Base-by-base conservation (phyloP, 129 eudicot genomes). In the Pittosporum tobira region DNA sequence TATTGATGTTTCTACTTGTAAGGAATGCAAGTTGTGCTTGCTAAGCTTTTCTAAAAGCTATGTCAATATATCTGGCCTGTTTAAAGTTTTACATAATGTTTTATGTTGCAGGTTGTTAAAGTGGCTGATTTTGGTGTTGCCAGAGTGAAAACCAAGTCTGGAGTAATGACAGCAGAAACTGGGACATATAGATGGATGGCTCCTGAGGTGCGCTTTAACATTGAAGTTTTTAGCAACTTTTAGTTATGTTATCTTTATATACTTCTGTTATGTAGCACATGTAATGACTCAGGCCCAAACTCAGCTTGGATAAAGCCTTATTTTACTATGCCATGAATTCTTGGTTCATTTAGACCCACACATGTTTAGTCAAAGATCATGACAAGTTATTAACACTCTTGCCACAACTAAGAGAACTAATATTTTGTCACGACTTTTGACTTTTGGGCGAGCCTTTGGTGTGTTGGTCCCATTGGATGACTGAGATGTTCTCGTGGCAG, bases 111-210 rank as follows among this genome's bases (percentile, higher is more conserved):
- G 88, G 84, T 82, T 61, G 96, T 87, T 10, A 87, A 87, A 75
- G 88, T 87, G 62, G 94, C 88, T 51, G 96, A 87, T 71, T 87
- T 87, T 71, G 96, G 96, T 56, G 93, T 87, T 48, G 84, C 96
- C 13, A 83, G 88, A 72, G 94, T 83, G 54, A 80, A 77, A 61
- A 57, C 83, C 19, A 65, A 77, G 58, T 73, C 93, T 22, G 96
- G 93, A 58, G 88, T 87, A 48, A 87, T 87, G 94, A 87, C 96
- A 37, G 88, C 94, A 58, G 96, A 87, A 74, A 83, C 96, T 34
- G 94, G 93, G 59, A 87, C 96, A 1, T 87, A 87, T 46, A 70
- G 96, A 25, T 87, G 96, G 96, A 87, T 87, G 96, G 96, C 96
- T 58, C 96, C 96, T 2, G 96, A 87, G 96, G 96, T 83, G 78